Evolutionary conservation across 805 yeast genomes (phyloP).

Genomic region (Candida bentonensis): DNA sequence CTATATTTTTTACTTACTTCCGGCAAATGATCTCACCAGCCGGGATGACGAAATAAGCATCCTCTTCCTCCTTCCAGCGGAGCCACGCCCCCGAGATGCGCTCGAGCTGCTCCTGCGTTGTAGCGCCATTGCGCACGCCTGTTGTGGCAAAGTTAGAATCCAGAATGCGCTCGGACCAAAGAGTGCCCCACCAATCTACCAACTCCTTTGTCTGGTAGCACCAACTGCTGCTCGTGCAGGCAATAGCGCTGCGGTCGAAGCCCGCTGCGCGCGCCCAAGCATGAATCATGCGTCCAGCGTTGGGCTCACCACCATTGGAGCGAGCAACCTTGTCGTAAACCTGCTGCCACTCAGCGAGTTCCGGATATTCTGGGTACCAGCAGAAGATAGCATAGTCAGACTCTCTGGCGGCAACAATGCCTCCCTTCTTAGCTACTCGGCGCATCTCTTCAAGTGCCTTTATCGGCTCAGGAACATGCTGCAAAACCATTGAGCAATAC

Average conservation of each 20-base stretch:
- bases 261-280: constrained; percentile 12
- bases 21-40: constrained; percentile 12
- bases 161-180: constrained; percentile 14
- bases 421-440: constrained; percentile 24
- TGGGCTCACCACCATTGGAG: constrained; percentile 12
- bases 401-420: constrained; percentile 23
- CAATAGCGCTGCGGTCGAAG: constrained; percentile 3
- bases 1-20: too few species aligned
- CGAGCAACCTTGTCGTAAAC: constrained; percentile 8
- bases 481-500: constrained; percentile 26
- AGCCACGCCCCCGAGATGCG: constrained; percentile 9
- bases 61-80: constrained; percentile 9
- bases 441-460: constrained; percentile 24
- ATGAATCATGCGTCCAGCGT: constrained; percentile 9
- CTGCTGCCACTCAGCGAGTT: constrained; percentile 7
- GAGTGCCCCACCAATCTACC: constrained; percentile 11
- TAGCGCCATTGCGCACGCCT: constrained; percentile 3
- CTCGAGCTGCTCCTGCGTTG: constrained; percentile 9
- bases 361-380: constrained; percentile 11
- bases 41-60: constrained; percentile 8
- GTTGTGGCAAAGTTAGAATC: constrained; percentile 10
- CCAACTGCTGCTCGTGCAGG: constrained; percentile 9
- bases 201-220: constrained; percentile 9
- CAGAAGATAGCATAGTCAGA: constrained; percentile 15
- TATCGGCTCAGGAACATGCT: constrained; percentile 24